A percentile compares a stretch with the other conserved stretches of the same genome.
Evolutionary conservation across 345 rosid genomes (phyloP).

Genomic region (Dipteronia dyeriana): DNA sequence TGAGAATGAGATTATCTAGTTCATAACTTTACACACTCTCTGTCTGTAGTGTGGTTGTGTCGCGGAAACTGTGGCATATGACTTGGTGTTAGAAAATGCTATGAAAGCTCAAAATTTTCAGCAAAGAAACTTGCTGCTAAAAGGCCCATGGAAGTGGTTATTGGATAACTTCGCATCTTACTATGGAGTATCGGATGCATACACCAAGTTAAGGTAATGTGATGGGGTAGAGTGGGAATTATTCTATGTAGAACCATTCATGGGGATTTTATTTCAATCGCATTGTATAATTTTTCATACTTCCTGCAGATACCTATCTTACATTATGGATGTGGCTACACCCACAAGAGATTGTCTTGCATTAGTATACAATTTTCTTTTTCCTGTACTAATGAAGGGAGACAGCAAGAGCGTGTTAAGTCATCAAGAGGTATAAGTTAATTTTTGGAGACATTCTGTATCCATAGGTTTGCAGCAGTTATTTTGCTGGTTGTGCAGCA

Average conservation of each 20-base stretch:
- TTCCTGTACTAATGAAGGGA: constrained; percentile 71
- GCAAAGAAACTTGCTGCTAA: constrained; percentile 72
- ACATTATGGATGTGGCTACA: constrained; percentile 95
- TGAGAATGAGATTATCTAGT: not conserved
- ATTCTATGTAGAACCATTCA: not conserved
- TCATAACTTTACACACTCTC: constrained; percentile 12
- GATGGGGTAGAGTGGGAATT: constrained; percentile 18
- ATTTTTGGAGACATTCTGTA: not conserved
- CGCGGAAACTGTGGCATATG: constrained; percentile 97
- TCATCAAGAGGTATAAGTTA: constrained; percentile 83
- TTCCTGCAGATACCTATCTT: constrained; percentile 77
- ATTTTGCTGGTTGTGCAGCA: not conserved
- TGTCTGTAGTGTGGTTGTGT: constrained; percentile 71
- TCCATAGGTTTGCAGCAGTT: not conserved
- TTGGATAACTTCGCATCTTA: constrained; percentile 78
- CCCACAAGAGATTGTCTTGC: constrained; percentile 90
- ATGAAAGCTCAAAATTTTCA: constrained; percentile 84
- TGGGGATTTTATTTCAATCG: not conserved
- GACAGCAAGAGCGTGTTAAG: constrained; percentile 68
- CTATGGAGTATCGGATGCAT: constrained; percentile 88
- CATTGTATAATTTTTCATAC: constrained; percentile 18
- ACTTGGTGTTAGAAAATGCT: constrained; percentile 84
- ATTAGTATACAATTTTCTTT: constrained; percentile 66
- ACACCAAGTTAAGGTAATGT: constrained; percentile 77
- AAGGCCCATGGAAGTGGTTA: constrained; percentile 93